Evolutionary conservation across 1,139 yeast species (phyloP).

Genomic region (Kodamaea sp.): DNA sequence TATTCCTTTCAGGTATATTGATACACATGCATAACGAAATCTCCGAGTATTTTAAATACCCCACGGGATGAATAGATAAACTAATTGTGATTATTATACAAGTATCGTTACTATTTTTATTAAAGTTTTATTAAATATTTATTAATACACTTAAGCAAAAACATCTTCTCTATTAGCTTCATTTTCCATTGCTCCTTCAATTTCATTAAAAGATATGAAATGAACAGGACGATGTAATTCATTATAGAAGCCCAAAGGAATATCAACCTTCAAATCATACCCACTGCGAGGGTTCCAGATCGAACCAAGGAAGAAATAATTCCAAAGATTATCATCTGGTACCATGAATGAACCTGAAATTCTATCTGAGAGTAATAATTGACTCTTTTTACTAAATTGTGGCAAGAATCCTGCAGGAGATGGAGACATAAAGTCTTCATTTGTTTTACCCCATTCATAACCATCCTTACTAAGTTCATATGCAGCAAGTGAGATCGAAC

Average conservation of each 20-base stretch:
- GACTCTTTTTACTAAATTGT: conserved; percentile 59
- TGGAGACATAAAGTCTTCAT: conserved; percentile 52
- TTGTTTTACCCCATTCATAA: conserved; percentile 68
- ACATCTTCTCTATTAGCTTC: conserved; percentile 77
- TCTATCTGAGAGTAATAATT: conserved; percentile 70
- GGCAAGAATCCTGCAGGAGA: conserved; percentile 64
- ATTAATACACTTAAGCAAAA: conserved; percentile 17
- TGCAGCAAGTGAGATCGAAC: conserved; percentile 76
- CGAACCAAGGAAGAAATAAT: conserved; percentile 84
- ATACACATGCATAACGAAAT: too few species aligned
- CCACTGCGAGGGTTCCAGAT: conserved; percentile 63
- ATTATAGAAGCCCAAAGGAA: conserved; percentile 79
- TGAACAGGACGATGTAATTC: conserved; percentile 88
- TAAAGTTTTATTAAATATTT: too few species aligned
- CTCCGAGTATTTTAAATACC: too few species aligned
- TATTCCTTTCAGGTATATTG: too few species aligned
- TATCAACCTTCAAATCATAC: conserved; percentile 68
- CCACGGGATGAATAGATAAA: too few species aligned
- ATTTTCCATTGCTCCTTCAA: conserved; percentile 49
- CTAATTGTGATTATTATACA: too few species aligned
- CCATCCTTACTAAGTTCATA: conserved; percentile 63
- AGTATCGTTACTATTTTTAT: too few species aligned
- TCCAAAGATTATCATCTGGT: conserved; percentile 86
- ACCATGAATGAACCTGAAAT: conserved; percentile 81
- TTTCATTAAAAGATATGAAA: conserved; percentile 67